Evolutionary conservation across 106 monocot species (phyloP).

Genomic region (Narthecium ossifragum): DNA sequence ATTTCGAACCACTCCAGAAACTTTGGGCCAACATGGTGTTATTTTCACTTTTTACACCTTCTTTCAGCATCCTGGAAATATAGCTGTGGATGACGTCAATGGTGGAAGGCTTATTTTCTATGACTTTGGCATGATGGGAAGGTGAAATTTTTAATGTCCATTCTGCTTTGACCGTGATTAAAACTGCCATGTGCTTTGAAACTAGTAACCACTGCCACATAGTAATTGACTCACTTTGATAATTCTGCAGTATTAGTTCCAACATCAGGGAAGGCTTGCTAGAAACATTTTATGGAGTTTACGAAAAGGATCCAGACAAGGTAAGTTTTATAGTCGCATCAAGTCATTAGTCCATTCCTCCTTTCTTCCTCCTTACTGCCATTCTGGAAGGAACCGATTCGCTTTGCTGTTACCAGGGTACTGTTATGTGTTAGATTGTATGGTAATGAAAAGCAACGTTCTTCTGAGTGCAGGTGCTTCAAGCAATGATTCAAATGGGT

Average conservation of each 20-base stretch:
- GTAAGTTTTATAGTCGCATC: constrained; percentile 25
- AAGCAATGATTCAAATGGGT: constrained; percentile 99
- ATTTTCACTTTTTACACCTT: too few relatives aligned
- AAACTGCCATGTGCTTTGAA: background rate
- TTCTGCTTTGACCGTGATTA: too few relatives aligned
- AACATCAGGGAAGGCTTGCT: constrained; percentile 98
- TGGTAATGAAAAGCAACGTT: too few relatives aligned
- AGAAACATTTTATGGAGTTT: constrained; percentile 96
- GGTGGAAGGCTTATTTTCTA: constrained; percentile 99
- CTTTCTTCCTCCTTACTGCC: too few relatives aligned
- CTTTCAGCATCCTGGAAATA: constrained; percentile 98
- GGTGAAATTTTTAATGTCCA: constrained; percentile 28
- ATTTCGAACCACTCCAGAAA: too few relatives aligned
- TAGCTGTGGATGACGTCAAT: constrained; percentile 97
- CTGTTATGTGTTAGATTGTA: too few relatives aligned
- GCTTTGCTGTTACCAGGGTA: too few relatives aligned
- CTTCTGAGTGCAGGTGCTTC: constrained; percentile 56
- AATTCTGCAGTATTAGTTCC: constrained; percentile 77
- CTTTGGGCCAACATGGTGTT: too few relatives aligned
- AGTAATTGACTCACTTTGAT: constrained; percentile 1
- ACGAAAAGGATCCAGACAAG: constrained; percentile 96
- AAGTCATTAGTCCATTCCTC: too few relatives aligned
- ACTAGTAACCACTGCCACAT: background rate
- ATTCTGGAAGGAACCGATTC: too few relatives aligned
- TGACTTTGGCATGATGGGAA: constrained; percentile 99